Evolutionary conservation across 163 green algal genomes (phyloP).

Genomic region (Chlamydomonas reinhardtii): DNA sequence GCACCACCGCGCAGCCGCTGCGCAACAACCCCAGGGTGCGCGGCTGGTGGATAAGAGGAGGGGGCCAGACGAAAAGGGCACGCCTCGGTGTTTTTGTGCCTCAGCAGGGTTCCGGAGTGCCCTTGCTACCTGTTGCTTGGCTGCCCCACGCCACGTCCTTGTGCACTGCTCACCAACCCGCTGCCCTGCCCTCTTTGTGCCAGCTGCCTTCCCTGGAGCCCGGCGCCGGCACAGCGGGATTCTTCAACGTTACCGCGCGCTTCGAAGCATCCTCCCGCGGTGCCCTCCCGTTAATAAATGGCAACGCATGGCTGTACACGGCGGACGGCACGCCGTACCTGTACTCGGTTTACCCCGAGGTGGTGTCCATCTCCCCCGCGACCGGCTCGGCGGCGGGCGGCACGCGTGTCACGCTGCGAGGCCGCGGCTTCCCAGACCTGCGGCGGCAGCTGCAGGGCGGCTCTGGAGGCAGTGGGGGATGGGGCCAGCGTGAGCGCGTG

Average conservation of each 20-base stretch:
- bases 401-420: conserved; percentile 53
- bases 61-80: too few relatives aligned
- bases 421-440: conserved; percentile 35
- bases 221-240: background rate
- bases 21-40: conserved; percentile 11
- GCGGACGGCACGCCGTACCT: conserved; percentile 30
- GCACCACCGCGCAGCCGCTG: background rate
- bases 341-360: conserved; percentile 12
- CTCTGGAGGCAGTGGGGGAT: too few relatives aligned
- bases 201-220: background rate
- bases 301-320: conserved; percentile 10
- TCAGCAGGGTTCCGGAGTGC: too few relatives aligned
- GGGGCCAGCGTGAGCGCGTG: too few relatives aligned
- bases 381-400: conserved; percentile 59
- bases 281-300: too few relatives aligned
- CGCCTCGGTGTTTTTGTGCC: too few relatives aligned
- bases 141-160: too few relatives aligned
- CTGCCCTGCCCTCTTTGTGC: too few relatives aligned
- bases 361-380: background rate
- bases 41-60: too few relatives aligned
- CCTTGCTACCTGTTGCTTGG: too few relatives aligned
- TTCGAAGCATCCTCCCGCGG: background rate
- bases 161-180: too few relatives aligned
- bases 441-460: too few relatives aligned
- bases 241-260: conserved; percentile 1